A percentile compares a stretch with the other conserved stretches of the same genome.
Evolutionary conservation across 2,329 filamentous ascomycete genomes (phyloP).

Genomic region (Neonectria neomacrospora): DNA sequence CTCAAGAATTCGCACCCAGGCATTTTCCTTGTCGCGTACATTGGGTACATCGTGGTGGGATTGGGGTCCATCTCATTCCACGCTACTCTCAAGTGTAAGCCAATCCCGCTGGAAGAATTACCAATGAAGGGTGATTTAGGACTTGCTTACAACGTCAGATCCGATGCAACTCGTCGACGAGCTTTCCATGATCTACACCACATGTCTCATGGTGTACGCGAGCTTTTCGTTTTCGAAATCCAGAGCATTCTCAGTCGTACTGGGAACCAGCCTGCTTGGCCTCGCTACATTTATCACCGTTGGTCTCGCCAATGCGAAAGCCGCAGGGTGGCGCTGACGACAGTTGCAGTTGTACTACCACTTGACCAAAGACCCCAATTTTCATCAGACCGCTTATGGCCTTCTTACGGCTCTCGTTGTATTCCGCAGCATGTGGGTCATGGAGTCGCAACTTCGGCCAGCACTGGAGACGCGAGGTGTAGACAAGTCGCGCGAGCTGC

Average conservation of each 20-base stretch:
- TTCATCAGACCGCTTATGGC: conserved; percentile 85
- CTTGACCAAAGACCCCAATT: conserved; percentile 81
- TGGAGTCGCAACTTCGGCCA: conserved; percentile 65
- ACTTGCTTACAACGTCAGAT: conserved; percentile 51
- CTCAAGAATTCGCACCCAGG: conserved; percentile 76
- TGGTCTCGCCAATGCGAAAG: conserved; percentile 49
- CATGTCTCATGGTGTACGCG: conserved; percentile 68
- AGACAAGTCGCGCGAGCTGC: conserved; percentile 58
- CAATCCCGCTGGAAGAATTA: background rate
- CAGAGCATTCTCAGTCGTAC: conserved; percentile 57
- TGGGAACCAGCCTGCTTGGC: conserved; percentile 67
- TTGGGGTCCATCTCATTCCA: conserved; percentile 68
- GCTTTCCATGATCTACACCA: conserved; percentile 70
- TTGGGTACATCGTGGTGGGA: conserved; percentile 65
- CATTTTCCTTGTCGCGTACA: conserved; percentile 76
- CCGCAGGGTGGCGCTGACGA: conserved; percentile 7
- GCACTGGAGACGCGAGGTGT: conserved; percentile 57
- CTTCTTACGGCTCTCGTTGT: conserved; percentile 77
- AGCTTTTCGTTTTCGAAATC: conserved; percentile 78
- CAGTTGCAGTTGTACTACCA: conserved; percentile 69
- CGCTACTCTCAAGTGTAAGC: conserved; percentile 65
- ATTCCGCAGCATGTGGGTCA: conserved; percentile 79
- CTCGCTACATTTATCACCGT: conserved; percentile 78
- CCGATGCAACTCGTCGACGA: conserved; percentile 71
- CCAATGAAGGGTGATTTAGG: background rate